Evolutionary conservation across 176 grass and related monocot species (phyloP).

Genomic region (Zoysia japonica): DNA sequence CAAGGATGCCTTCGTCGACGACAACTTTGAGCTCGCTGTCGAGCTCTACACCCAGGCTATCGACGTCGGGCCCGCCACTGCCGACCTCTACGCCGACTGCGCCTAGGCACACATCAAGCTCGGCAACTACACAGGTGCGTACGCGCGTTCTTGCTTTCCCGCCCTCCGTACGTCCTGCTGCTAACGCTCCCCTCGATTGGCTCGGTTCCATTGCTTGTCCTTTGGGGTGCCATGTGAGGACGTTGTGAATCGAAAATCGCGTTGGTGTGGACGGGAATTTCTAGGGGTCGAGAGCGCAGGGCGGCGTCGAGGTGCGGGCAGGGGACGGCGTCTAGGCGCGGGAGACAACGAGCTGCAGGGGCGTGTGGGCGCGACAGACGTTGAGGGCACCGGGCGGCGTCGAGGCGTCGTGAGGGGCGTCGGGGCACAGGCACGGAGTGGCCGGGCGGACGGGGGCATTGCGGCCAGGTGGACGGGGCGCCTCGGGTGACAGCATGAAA

Average conservation of each 20-base stretch:
- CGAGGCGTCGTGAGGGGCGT: too few species aligned
- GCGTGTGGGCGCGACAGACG: too few species aligned
- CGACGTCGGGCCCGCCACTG: conserved; percentile 49
- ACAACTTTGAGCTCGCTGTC: conserved; percentile 67
- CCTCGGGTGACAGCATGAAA: too few species aligned
- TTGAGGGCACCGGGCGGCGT: too few species aligned
- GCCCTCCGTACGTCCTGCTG: not conserved
- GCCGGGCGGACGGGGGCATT: too few species aligned
- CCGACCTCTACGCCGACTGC: conserved; percentile 65
- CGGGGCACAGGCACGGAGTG: too few species aligned
- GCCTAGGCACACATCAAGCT: conserved; percentile 77
- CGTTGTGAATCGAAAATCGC: not conserved
- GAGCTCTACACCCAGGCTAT: conserved; percentile 76
- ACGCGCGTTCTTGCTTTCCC: not conserved
- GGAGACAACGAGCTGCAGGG: too few species aligned
- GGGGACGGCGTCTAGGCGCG: too few species aligned
- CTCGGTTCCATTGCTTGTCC: not conserved
- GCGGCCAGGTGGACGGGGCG: too few species aligned
- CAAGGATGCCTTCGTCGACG: conserved; percentile 70
- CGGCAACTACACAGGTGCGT: conserved; percentile 58
- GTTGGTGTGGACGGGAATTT: not conserved
- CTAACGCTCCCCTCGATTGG: not conserved
- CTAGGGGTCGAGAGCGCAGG: not conserved
- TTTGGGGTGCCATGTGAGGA: not conserved
- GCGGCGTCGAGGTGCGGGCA: too few species aligned